Percentiles rank a stretch among this genome's conserved stretches.
Conservation (phyloP, 345 rosid genomes). For the Sisymbrium irio region DNA sequence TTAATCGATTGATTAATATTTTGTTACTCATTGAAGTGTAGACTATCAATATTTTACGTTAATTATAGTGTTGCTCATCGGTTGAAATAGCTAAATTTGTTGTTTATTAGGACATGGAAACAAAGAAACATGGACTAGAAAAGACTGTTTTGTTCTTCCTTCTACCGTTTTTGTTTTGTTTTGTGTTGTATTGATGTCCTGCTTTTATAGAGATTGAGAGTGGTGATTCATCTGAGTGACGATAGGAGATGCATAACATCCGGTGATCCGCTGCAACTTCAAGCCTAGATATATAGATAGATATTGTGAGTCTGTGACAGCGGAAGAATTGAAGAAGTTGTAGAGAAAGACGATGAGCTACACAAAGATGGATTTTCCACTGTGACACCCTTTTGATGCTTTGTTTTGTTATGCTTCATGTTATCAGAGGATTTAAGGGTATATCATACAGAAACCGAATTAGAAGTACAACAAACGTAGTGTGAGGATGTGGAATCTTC, state of each 20-base stretch:
- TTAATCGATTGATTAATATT: too few species aligned
- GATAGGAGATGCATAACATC: conserved; percentile 28
- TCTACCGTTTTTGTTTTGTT: background rate
- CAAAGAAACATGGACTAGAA: background rate
- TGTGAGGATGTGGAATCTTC: too few species aligned
- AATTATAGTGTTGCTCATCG: conserved; percentile 12
- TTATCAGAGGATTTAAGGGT: too few species aligned
- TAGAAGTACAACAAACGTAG: too few species aligned
- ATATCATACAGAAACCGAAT: too few species aligned
- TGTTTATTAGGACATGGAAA: background rate
- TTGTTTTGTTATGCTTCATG: too few species aligned
- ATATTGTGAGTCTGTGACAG: background rate
- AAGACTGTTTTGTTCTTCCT: background rate
- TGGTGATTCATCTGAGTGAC: conserved; percentile 6
- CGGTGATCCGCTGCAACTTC: conserved; percentile 19
- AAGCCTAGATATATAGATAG: background rate
- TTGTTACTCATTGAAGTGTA: background rate
- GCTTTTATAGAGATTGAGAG: conserved; percentile 22
- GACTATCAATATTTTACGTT: background rate
- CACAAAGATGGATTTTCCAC: too few species aligned
- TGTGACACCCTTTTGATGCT: too few species aligned
- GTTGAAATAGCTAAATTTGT: background rate
- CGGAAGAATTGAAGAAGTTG: too few species aligned
- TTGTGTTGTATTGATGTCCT: background rate
- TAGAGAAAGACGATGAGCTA: too few species aligned